Base-by-base conservation (phyloP, 805 yeast genomes). In the Lipomyces chichibuensis region DNA sequence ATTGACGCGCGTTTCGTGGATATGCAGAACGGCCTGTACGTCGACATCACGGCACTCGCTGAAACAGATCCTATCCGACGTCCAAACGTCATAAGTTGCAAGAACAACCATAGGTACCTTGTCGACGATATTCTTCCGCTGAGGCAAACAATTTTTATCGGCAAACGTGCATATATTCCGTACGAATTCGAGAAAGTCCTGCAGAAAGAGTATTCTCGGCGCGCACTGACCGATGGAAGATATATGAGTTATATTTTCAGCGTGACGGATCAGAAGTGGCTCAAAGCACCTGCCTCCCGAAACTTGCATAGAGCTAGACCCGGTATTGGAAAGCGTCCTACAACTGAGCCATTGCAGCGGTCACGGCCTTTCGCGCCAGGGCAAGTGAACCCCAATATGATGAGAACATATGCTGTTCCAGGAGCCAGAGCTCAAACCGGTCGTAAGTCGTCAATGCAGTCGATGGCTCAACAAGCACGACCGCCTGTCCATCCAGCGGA, bases 1-100 rank as follows among this genome's bases (percentile, higher is more conserved):
- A 85, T 77, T 25, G 87, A 85, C 73, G 83, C 87, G 8, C 80
- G 89, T 68, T 85, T 87, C 73, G 84, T 87, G 64, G 91, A 87
- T 74, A 80, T 82, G 17, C 83, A 84, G 64, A 83, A 88, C 1
- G 91, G 91, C 9, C 74, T 82, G 11, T 87, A 85, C 72, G 80
- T 87, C 63, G 90, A 87, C 71, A 80, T 87, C 62, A 83, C 85
- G 2, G 91, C 88, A 3, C 73, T 83, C 46, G 77, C 81, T 13
- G 74, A 74, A 49, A 73, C 74, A 32, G 65, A 64, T 54, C 69
- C 65, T 6, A 61, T 62, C 37, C 69, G 63, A 43, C 65, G 62
- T 23, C 72, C 70, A 6, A 69, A 66, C 69, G 60, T 63, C 49
- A 37, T 67, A 77, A 78, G 69, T 79, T 87, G 90, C 77, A 81